Base-by-base conservation (phyloP, 805 yeast genomes). In the Candida nemodendra region DNA sequence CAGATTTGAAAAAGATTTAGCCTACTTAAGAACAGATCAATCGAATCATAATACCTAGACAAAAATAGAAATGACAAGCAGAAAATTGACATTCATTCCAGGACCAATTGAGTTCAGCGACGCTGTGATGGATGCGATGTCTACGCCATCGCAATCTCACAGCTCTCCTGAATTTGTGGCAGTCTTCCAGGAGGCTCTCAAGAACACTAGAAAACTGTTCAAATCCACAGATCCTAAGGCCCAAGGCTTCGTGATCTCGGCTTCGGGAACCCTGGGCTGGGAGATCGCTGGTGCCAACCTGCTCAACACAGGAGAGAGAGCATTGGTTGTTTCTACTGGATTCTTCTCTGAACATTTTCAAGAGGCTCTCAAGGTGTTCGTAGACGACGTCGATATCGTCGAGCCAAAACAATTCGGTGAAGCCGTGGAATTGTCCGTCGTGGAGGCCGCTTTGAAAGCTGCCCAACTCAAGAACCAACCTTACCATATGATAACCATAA, bases 191-290 rank as follows among this genome's bases (percentile, higher is more conserved):
- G 61, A 73, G 14, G 83, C 76, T 12, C 72, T 91, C 55, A 62
- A 71, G 53, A 77, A 79, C 60, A 72, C 87, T 51, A 77, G 97
- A 53, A 72, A 69, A 48, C 64, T 91, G 49, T 90, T 90, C 74
- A 75, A 81, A 57, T 79, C 91, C 19, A 66, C 78, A 18, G 78
- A 74, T 52, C 61, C 76, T 11, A 58, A 64, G n/a, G 76, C 93
- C 25, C 96, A 87, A 66, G 87, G 90, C 6, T 72, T 85, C 43
- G 85, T 91, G 12, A 58, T 91, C 40, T 74, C 93, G 3, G 98
- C 97, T 29, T 83, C 95, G 2, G 98, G 98, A 41, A 88, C 97
- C 15, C 72, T 90, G 28, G 98, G 98, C 25, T 90, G 96, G 96
- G 98, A 90, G 56, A 68, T 90, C 45, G 81, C 78, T 28, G 95